Evolutionary conservation across 1,139 yeast species (phyloP).

Genomic region (Blastobotrys capitulatus): DNA sequence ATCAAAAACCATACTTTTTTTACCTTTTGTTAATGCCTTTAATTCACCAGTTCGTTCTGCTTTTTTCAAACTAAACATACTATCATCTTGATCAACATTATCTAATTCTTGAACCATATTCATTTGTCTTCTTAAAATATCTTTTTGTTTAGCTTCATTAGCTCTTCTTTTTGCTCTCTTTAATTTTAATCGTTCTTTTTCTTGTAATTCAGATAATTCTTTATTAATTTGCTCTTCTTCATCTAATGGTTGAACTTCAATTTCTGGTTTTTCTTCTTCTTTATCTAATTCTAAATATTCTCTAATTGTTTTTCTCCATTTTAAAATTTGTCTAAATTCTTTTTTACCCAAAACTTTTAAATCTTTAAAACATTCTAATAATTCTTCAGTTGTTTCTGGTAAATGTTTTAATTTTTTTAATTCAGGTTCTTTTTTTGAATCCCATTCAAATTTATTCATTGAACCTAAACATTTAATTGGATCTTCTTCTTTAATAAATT

Average conservation of each 20-base stretch:
- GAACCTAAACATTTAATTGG: conserved; percentile 81
- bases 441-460: conserved; percentile 43
- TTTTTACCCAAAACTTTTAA: conserved; percentile 89
- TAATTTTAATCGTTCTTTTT: conserved; percentile 58
- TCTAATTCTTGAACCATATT: conserved; percentile 94
- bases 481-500: conserved; percentile 73
- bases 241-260: conserved; percentile 64
- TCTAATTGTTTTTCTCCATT: conserved; percentile 87
- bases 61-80: conserved; percentile 71
- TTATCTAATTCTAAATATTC: conserved; percentile 66
- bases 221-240: conserved; percentile 89
- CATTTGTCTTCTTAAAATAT: conserved; percentile 88
- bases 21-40: conserved; percentile 70
- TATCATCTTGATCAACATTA: conserved; percentile 85
- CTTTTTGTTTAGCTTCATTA: conserved; percentile 83
- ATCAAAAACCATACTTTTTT: conserved; percentile 65
- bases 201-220: conserved; percentile 70
- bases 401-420: conserved; percentile 66
- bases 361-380: conserved; percentile 80
- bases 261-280: conserved; percentile 37
- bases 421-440: conserved; percentile 55
- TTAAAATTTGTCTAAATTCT: conserved; percentile 77
- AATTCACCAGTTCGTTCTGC: conserved; percentile 86
- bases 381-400: conserved; percentile 70
- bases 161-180: conserved; percentile 78